These are phyloP conservation scores for Kwoniella europaea DNA, from an alignment of 768 basidiomycete genomes.

Conservation along the genomic window DNA sequence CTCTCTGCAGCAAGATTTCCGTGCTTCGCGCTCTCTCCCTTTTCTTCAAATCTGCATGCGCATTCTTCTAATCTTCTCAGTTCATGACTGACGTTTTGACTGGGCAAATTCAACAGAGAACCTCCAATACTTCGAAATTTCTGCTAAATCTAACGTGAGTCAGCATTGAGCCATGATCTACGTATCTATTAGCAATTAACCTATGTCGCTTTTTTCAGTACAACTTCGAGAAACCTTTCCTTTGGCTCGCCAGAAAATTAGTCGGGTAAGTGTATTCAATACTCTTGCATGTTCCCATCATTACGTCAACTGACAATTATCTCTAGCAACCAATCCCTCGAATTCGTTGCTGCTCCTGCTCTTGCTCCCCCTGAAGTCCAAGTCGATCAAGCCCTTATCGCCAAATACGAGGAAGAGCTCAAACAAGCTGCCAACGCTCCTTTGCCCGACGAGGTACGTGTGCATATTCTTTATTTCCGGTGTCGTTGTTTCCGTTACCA, in stretches of 20 bases:
- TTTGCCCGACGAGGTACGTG: constrained; percentile 85
- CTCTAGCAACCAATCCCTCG: constrained; percentile 77
- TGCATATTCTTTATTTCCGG: neutral
- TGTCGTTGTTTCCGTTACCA: neutral
- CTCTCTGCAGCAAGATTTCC: neutral
- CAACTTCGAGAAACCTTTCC: constrained; percentile 99
- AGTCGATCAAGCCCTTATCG: constrained; percentile 78
- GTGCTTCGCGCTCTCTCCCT: too few species aligned
- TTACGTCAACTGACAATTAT: neutral
- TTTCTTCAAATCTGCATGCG: neutral
- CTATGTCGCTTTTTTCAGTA: constrained; percentile 60
- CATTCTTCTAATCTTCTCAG: neutral
- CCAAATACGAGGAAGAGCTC: constrained; percentile 78
- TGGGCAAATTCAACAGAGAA: constrained; percentile 64
- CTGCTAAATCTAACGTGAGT: constrained; percentile 87
- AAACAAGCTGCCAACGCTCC: constrained; percentile 85
- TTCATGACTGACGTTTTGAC: neutral
- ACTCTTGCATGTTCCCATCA: neutral
- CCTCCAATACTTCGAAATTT: constrained; percentile 99
- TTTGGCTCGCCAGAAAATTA: constrained; percentile 97
- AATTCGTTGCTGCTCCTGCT: constrained; percentile 96
- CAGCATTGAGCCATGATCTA: too few species aligned
- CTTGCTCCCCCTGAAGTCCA: constrained; percentile 91
- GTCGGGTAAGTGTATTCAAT: constrained; percentile 72
- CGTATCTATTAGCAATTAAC: neutral